Base-by-base conservation (phyloP, 495 filamentous ascomycete genomes). In the Annulohypoxylon nitens region DNA sequence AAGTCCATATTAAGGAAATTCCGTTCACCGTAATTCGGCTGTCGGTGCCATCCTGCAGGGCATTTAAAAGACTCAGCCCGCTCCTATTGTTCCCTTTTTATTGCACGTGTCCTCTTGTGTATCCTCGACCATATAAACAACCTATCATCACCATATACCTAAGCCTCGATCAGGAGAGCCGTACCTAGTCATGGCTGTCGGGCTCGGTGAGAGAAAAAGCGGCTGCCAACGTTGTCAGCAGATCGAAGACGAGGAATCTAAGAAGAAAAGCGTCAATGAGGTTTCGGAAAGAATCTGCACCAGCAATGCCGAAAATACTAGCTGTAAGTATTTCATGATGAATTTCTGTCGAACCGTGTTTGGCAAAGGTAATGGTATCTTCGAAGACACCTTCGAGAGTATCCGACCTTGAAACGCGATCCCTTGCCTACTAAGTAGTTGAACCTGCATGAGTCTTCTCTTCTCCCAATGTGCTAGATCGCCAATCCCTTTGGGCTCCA, bases 161-260 rank as follows among this genome's bases (percentile, higher is more conserved):
- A 37, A 36, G 9, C 14, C 16, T 3, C 36, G 2, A 26, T 57
- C 37, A 45, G 62, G 30, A 30, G 1, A 30, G n/a, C 51, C 12
- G 16, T 23, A 23, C 20, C 20, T 9, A 55, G 72, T 23, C 39
- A 78, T 78, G 77, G 75, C 77, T 10, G 14, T 72, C 34, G 64
- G 67, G 30, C 60, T 70, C 20, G 64, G 33, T 23, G 67, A 65
- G 37, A 67, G 41, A 11, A 43, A 33, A 4, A 47, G 39, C n/a
- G 64, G 64, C 39, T 78, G 77, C 54, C 47, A 20, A 39, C 67
- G 72, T 12, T 78, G 75, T 18, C 69, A 70, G 36, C 71, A 72
- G 58, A 77, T 75, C 14, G 72, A 77, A 16, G 70, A 74, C 3
- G 77, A 78, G 33, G 69, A 77, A 43, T 23, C 30, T 1, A 71